Evolutionary conservation across 164 flowering plant genomes (phyloP), one percentile per base, ranked within the genome.

Genomic region (Nymphaea colorata): DNA sequence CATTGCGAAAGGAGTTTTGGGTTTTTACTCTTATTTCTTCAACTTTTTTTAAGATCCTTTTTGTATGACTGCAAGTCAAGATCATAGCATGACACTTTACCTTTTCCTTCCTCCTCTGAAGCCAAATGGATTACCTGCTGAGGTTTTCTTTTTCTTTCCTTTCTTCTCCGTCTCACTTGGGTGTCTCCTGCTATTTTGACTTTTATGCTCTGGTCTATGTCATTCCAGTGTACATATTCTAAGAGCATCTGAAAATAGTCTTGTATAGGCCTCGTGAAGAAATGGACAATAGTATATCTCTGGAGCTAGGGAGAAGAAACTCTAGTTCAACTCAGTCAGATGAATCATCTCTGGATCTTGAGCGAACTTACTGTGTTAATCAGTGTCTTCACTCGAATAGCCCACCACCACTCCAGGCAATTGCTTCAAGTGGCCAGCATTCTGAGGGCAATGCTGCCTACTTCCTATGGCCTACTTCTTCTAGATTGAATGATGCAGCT

Each of bases 391-490:
- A 77, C 59, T 80, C 79, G n/a, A 73, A 86, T 43, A 86, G 87
- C 76, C 83, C 98, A 42, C 79, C 84, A 11, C 74, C 91, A 62
- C 78, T 85, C 64, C 91, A 93, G 72, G 83, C 82, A 43, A 84
- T 81, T 79, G 82, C 91, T 44, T 82, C 95, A 14, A 79, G 79
- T 70, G 88, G 86, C 67, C 98, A 90, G 78, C 86, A 76, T 55
- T 81, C 90, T 42, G 96, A 90, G 74, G 86, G 82, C 68, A 90
- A 83, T 81, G 96, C 98, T 61, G 90, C 97, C 64, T 89, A 87
- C 81, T 93, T 93, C 78, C 91, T 95, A 11, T 93, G 98, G 98
- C 98, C 98, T 14, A 84, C 90, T 64, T 84, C 85, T 18, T 86
- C 88, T 72, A 78, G 90, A 59, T 75, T 89, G 69, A 84, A 76